A percentile compares a stretch with the other conserved stretches of the same genome.
Conservation (phyloP, 2,329 filamentous ascomycete species). For the Fusarium caatingaense region DNA sequence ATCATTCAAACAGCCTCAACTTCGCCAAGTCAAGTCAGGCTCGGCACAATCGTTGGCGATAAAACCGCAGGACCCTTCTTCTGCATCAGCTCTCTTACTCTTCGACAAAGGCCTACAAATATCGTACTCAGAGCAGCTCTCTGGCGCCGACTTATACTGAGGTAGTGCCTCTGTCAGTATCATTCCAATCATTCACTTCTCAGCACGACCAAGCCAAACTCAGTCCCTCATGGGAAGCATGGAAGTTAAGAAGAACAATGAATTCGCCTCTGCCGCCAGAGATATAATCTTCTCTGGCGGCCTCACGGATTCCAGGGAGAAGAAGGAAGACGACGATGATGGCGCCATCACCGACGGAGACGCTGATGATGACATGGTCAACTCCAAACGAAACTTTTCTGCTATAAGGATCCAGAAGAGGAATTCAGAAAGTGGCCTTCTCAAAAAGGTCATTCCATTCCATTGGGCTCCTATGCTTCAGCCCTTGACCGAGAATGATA, state of each 20-base stretch:
- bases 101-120: slow-evolving; percentile 21
- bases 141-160: slow-evolving; percentile 23
- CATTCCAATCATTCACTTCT: background rate
- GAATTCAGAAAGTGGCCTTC: slow-evolving; percentile 47
- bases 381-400: slow-evolving; percentile 55
- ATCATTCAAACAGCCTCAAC: slow-evolving; percentile 21
- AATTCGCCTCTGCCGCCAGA: slow-evolving; percentile 46
- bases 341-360: slow-evolving; percentile 57
- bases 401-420: slow-evolving; percentile 53
- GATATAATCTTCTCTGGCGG: slow-evolving; percentile 45
- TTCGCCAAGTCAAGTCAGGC: slow-evolving; percentile 14
- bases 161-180: slow-evolving; percentile 18
- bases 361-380: slow-evolving; percentile 52
- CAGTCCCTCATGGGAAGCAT: slow-evolving; percentile 15
- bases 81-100: slow-evolving; percentile 4
- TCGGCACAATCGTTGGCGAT: slow-evolving; percentile 7
- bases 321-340: slow-evolving; percentile 35
- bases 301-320: slow-evolving; percentile 15
- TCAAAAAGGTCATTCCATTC: slow-evolving; percentile 63
- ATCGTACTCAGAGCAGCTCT: slow-evolving; percentile 1
- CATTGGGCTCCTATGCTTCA: slow-evolving; percentile 73
- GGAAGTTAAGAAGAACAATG: slow-evolving; percentile 43
- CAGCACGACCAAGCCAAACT: background rate
- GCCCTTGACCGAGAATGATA: slow-evolving; percentile 73
- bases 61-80: slow-evolving; percentile 6